phyloP scores from a whole-genome alignment of 257 asterid species.

The Capsicum chinense region DNA sequence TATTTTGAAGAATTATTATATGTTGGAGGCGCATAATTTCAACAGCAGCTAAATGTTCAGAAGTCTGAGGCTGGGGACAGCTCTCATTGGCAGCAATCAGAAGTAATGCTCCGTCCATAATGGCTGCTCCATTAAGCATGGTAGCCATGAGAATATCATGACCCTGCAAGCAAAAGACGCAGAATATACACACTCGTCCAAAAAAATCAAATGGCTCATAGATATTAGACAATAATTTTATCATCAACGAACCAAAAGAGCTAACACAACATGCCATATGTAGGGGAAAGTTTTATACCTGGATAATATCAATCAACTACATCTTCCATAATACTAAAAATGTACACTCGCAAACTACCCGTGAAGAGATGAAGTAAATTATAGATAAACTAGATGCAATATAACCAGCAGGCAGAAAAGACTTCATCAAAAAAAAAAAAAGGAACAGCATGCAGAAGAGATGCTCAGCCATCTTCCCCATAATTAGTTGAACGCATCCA shows the following conservation, averaged over 20 bases:
- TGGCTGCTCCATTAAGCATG: conserved; percentile 97
- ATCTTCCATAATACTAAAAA: background rate
- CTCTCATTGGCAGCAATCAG: conserved; percentile 96
- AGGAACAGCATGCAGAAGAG: background rate
- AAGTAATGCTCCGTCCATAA: conserved; percentile 95
- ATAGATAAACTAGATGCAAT: background rate
- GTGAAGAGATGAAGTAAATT: background rate
- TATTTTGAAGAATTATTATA: conserved; percentile 92
- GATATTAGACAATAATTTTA: background rate
- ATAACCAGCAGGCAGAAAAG: too few relatives aligned
- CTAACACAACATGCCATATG: background rate
- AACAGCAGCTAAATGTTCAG: conserved; percentile 96
- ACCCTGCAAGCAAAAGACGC: conserved; percentile 52
- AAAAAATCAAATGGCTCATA: background rate
- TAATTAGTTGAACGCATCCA: background rate
- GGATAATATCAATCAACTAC: background rate
- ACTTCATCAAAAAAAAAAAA: too few relatives aligned
- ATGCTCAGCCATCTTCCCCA: conserved; percentile 20
- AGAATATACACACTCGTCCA: background rate
- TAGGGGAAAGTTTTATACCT: background rate
- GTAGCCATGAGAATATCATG: conserved; percentile 99
- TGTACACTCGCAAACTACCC: background rate
- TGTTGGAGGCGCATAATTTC: conserved; percentile 95
- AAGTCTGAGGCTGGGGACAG: conserved; percentile 98
- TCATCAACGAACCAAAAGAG: background rate